Percentiles rank a stretch among this genome's conserved stretches.
Evolutionary conservation across 345 rosid genomes (phyloP).

Genomic region (Brassica cretica): DNA sequence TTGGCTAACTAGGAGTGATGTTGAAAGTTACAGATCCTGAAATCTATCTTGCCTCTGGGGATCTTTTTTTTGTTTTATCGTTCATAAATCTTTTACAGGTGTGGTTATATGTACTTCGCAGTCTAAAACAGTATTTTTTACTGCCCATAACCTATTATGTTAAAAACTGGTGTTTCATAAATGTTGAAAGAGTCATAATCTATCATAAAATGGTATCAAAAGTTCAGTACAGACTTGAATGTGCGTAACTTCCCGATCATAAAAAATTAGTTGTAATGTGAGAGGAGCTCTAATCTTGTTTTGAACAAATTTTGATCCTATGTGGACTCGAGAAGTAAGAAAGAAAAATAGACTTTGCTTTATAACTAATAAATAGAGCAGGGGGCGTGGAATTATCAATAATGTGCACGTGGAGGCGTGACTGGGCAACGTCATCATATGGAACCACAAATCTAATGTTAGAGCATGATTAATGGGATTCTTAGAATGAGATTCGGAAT

Average conservation of each 20-base stretch:
- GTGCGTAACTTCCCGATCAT: not conserved
- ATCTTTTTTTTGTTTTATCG: too few species aligned
- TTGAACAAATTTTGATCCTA: not conserved
- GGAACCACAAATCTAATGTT: constrained; percentile 32
- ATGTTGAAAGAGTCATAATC: not conserved
- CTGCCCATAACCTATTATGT: too few species aligned
- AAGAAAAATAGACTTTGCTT: not conserved
- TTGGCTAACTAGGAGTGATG: not conserved
- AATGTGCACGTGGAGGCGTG: constrained; percentile 46
- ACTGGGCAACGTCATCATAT: constrained; percentile 35
- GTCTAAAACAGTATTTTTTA: not conserved
- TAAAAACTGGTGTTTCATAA: not conserved
- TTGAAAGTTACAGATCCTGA: not conserved
- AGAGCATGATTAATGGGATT: too few species aligned
- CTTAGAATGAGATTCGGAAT: too few species aligned
- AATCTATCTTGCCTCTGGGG: not conserved
- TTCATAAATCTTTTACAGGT: too few species aligned
- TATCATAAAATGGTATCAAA: not conserved
- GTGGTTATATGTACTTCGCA: too few species aligned
- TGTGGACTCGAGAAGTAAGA: not conserved
- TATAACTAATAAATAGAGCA: not conserved
- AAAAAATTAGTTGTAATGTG: not conserved
- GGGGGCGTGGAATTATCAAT: constrained; percentile 27
- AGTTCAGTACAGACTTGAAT: not conserved
- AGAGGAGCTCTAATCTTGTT: not conserved